Percentiles rank a stretch among this genome's conserved stretches.
These are phyloP conservation scores for Periglandula ipomoeae DNA, from an alignment of 2,329 filamentous ascomycete genomes.

Conservation along the genomic window DNA sequence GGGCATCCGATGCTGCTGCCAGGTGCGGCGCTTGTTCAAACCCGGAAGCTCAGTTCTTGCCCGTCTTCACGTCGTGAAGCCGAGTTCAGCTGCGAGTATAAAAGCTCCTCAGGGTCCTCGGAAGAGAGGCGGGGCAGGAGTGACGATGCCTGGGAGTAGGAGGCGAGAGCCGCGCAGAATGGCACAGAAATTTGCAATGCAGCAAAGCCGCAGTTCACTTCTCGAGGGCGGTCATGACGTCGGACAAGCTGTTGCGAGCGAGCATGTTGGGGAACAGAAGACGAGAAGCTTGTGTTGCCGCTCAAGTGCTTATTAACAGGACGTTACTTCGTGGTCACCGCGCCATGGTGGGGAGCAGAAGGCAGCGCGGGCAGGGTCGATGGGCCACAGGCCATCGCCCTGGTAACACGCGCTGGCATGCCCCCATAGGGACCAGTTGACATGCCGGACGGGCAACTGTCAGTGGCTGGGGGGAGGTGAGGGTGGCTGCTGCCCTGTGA, in stretches of 20 bases:
- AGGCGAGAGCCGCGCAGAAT: neutral
- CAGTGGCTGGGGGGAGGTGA: too few species aligned
- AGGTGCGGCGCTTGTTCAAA: neutral
- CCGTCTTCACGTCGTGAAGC: neutral
- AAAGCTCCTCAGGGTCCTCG: neutral
- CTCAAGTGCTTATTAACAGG: neutral
- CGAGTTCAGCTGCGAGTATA: neutral
- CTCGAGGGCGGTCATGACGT: neutral
- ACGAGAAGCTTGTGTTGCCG: neutral
- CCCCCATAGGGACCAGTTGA: too few species aligned
- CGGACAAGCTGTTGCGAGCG: neutral
- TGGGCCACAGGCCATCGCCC: too few species aligned
- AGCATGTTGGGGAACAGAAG: neutral
- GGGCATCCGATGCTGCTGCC: constrained; percentile 16
- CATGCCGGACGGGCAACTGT: too few species aligned
- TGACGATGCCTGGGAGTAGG: neutral
- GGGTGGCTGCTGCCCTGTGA: neutral
- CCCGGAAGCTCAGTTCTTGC: neutral
- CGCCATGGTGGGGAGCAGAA: neutral
- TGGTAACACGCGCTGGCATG: too few species aligned
- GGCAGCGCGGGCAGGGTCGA: neutral
- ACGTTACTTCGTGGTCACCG: too few species aligned
- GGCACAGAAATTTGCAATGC: neutral
- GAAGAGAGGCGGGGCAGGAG: neutral
- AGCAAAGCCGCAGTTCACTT: neutral